Percentiles rank a stretch among this genome's conserved stretches.
Evolutionary conservation across 2,329 filamentous ascomycete genomes (phyloP).

Genomic region (Colletotrichum truncatum): DNA sequence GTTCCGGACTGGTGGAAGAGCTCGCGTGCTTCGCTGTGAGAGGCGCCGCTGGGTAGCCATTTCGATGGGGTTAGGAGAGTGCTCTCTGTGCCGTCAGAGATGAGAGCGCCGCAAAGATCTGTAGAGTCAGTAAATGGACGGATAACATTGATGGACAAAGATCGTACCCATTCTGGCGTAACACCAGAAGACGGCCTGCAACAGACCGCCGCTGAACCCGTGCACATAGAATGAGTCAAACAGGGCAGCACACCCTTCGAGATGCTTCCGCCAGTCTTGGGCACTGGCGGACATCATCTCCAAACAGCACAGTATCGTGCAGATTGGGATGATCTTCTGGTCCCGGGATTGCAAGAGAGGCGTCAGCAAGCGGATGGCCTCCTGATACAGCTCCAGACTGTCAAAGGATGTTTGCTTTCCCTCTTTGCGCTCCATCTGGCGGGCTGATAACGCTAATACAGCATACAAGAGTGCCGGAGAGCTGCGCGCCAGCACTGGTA

Average conservation of each 20-base stretch:
- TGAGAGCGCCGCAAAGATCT: slow-evolving; percentile 65
- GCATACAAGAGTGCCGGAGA: slow-evolving; percentile 58
- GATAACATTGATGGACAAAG: neutral
- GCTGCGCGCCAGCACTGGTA: slow-evolving; percentile 57
- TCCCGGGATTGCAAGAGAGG: slow-evolving; percentile 45
- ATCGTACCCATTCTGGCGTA: slow-evolving; percentile 63
- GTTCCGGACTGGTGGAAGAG: slow-evolving; percentile 41
- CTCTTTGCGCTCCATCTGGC: slow-evolving; percentile 61
- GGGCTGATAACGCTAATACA: slow-evolving; percentile 62
- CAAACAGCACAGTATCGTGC: slow-evolving; percentile 49
- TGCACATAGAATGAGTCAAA: slow-evolving; percentile 63
- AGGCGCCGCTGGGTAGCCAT: slow-evolving; percentile 54
- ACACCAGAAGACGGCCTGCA: slow-evolving; percentile 67
- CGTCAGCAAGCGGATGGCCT: slow-evolving; percentile 55
- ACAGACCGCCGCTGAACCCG: slow-evolving; percentile 60
- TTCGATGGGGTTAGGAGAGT: slow-evolving; percentile 59
- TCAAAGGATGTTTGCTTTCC: slow-evolving; percentile 54
- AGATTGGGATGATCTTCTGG: slow-evolving; percentile 45
- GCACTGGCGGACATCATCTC: slow-evolving; percentile 53
- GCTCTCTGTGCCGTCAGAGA: slow-evolving; percentile 60
- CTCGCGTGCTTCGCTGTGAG: slow-evolving; percentile 44
- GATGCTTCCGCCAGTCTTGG: slow-evolving; percentile 62
- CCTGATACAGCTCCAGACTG: slow-evolving; percentile 64
- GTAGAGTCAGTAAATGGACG: neutral
- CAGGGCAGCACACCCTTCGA: slow-evolving; percentile 66